Evolutionary conservation across 2,329 filamentous ascomycete species (phyloP).

Genomic region (Epichloe sp.): DNA sequence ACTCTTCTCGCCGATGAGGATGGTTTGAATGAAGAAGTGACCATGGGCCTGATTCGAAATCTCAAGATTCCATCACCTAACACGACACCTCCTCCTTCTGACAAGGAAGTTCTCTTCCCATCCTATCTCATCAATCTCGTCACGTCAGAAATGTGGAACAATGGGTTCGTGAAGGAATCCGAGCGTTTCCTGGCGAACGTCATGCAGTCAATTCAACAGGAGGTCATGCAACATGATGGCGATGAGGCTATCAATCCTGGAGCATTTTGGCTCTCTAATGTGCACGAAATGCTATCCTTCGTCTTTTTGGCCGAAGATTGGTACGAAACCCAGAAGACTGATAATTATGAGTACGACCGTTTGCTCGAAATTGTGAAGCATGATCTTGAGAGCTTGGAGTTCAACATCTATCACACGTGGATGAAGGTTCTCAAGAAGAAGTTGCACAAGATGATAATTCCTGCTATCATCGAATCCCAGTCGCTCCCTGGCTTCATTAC

Average conservation of each 20-base stretch:
- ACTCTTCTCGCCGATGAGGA: constrained; percentile 90
- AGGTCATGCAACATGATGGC: constrained; percentile 97
- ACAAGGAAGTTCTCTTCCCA: constrained; percentile 98
- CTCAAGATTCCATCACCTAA: constrained; percentile 89
- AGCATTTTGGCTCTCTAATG: constrained; percentile 97
- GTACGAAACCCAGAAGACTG: constrained; percentile 98
- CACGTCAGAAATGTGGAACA: constrained; percentile 99
- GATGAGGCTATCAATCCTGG: constrained; percentile 96
- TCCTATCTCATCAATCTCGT: constrained; percentile 98
- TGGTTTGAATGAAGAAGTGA: constrained; percentile 90
- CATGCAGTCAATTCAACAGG: constrained; percentile 98
- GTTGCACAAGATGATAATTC: constrained; percentile 98
- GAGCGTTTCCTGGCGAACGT: constrained; percentile 98
- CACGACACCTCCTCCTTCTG: constrained; percentile 77
- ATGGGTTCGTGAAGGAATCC: constrained; percentile 98
- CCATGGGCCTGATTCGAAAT: constrained; percentile 89
- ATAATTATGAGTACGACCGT: constrained; percentile 98
- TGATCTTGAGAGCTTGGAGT: constrained; percentile 93
- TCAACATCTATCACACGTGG: constrained; percentile 99
- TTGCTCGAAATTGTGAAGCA: constrained; percentile 98
- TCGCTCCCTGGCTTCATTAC: constrained; percentile 97
- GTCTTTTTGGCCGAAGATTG: constrained; percentile 98
- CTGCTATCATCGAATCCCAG: constrained; percentile 97
- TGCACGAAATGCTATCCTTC: constrained; percentile 99
- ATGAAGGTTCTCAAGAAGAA: constrained; percentile 99